Percentiles rank a stretch among this genome's conserved stretches.
Evolutionary conservation across 225 moss, liverwort and hornwort species (phyloP).

Genomic region (Rhytidiadelphus loreus): DNA sequence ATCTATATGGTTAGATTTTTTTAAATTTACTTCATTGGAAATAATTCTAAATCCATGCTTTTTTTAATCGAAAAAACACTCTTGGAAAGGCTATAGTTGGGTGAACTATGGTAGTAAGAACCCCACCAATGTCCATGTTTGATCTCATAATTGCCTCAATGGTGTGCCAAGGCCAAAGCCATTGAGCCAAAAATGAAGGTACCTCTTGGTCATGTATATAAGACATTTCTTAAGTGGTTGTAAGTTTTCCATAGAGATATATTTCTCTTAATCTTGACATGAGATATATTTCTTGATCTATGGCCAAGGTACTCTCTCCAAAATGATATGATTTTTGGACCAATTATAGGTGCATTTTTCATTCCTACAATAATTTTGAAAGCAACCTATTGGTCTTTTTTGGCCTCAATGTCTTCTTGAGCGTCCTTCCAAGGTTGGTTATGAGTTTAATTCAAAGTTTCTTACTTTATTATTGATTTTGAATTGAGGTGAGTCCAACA

Average conservation of each 20-base stretch:
- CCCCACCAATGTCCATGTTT: neutral
- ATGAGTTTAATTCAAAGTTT: neutral
- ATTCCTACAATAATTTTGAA: neutral
- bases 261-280: neutral
- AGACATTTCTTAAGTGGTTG: neutral
- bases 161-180: neutral
- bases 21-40: no score
- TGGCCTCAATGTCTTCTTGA: rapidly evolving
- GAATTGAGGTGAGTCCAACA: rapidly evolving
- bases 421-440: neutral
- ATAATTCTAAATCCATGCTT: no score
- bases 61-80: no score
- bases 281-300: neutral
- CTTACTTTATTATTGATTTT: neutral
- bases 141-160: neutral
- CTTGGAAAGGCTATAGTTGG: neutral
- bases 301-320: rapidly evolving
- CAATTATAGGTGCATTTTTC: neutral
- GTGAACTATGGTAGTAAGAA: neutral
- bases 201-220: neutral
- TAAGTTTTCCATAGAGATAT: neutral
- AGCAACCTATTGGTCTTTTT: neutral
- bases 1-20: no score
- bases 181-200: neutral
- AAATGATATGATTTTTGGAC: neutral